Conservation (phyloP, 345 rosid genomes). For the rapeseed (Brassica napus) region Da-Ae NC_063447.1:44134001-44134500, state of each 20-base stretch:
- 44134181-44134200: conserved; percentile 49
- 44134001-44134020: conserved; percentile 63
- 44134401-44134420: conserved; percentile 13
- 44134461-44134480: background rate
- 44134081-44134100: background rate
- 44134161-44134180: conserved; percentile 50
- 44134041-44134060: conserved; percentile 49
- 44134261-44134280: conserved; percentile 45
- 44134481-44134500: conserved; percentile 12
- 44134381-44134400: background rate
- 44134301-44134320: conserved; percentile 67
- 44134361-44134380: background rate
- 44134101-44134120: background rate
- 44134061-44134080: too few relatives aligned
- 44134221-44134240: conserved; percentile 54
- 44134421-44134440: conserved; percentile 1
- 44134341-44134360: background rate
- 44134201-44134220: conserved; percentile 46
- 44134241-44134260: conserved; percentile 50
- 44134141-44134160: conserved; percentile 50
- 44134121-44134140: background rate
- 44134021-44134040: conserved; percentile 63
- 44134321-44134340: conserved; percentile 38
- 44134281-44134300: conserved; percentile 56
- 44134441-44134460: background rate